Conservation (phyloP, 2,329 filamentous ascomycete species). For the Fusarium foetens region DNA sequence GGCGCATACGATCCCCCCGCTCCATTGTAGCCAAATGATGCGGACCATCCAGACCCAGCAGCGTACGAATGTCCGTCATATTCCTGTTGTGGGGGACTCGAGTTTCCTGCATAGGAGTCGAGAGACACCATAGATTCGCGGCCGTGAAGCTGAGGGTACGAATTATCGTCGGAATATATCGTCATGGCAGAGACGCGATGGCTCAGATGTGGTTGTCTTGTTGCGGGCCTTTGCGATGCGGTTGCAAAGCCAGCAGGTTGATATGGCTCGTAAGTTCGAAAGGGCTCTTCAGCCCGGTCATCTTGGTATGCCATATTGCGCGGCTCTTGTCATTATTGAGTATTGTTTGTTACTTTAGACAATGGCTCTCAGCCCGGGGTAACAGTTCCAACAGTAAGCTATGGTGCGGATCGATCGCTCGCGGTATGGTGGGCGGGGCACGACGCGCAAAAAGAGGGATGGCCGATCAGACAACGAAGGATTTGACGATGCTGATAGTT, state of each 20-base stretch:
- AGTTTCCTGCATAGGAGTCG: constrained; percentile 45
- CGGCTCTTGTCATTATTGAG: constrained; percentile 38
- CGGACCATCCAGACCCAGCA: constrained; percentile 40
- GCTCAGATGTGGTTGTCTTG: constrained; percentile 38
- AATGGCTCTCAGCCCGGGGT: background rate
- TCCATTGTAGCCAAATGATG: constrained; percentile 45
- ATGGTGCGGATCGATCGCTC: constrained; percentile 4
- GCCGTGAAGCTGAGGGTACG: constrained; percentile 46
- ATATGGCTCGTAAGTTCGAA: constrained; percentile 34
- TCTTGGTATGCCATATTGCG: constrained; percentile 47
- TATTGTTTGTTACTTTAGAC: background rate
- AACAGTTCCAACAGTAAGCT: constrained; percentile 9
- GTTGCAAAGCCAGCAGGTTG: constrained; percentile 7
- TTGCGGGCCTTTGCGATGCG: constrained; percentile 14
- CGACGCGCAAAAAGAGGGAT: constrained; percentile 3
- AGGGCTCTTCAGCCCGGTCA: constrained; percentile 46
- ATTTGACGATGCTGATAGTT: background rate
- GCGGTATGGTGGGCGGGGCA: constrained; percentile 25
- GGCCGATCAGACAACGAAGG: constrained; percentile 2
- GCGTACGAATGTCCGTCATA: constrained; percentile 36
- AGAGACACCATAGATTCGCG: constrained; percentile 55
- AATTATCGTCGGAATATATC: constrained; percentile 45
- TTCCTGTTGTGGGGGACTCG: constrained; percentile 28
- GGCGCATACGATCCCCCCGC: constrained; percentile 45
- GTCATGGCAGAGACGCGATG: constrained; percentile 51